These are phyloP conservation scores for Fusarium piperis DNA, from an alignment of 2,329 filamentous ascomycete genomes.

Conservation along the genomic window DNA sequence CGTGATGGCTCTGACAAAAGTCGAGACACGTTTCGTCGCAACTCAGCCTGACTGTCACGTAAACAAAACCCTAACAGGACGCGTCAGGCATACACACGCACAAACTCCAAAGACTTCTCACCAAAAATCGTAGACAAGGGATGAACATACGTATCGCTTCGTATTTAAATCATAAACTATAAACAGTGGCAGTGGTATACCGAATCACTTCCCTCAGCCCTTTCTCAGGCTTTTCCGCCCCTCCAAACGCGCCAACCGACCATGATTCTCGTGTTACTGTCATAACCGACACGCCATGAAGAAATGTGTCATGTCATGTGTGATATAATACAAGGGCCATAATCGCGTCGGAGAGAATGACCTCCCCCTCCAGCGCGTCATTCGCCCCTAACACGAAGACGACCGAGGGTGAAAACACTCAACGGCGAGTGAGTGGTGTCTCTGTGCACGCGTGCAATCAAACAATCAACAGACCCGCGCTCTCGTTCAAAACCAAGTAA, in stretches of 20 bases:
- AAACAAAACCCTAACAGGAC: constrained; percentile 40
- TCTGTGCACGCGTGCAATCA: constrained; percentile 36
- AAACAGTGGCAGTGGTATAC: constrained; percentile 40
- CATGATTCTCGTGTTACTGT: constrained; percentile 26
- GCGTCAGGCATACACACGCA: constrained; percentile 21
- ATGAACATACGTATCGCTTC: constrained; percentile 4
- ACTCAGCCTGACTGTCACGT: constrained; percentile 17
- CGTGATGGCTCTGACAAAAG: constrained; percentile 35
- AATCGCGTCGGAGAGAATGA: constrained; percentile 29
- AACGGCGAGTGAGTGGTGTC: constrained; percentile 26
- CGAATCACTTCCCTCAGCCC: constrained; percentile 18
- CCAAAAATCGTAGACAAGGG: neutral
- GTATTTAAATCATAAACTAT: constrained; percentile 19
- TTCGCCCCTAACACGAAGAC: constrained; percentile 32
- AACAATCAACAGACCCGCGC: constrained; percentile 38
- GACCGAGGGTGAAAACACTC: constrained; percentile 31
- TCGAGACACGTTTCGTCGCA: constrained; percentile 34
- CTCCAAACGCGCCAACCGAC: constrained; percentile 25
- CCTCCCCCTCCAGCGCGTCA: constrained; percentile 28
- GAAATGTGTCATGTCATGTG: constrained; percentile 32
- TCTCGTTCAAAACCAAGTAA: constrained; percentile 39
- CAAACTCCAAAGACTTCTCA: neutral
- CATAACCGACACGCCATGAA: constrained; percentile 27
- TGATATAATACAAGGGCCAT: constrained; percentile 40
- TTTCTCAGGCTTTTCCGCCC: constrained; percentile 25